Conservation (phyloP, 2,329 filamentous ascomycete genomes). For the Nectriaceae sp. region DNA sequence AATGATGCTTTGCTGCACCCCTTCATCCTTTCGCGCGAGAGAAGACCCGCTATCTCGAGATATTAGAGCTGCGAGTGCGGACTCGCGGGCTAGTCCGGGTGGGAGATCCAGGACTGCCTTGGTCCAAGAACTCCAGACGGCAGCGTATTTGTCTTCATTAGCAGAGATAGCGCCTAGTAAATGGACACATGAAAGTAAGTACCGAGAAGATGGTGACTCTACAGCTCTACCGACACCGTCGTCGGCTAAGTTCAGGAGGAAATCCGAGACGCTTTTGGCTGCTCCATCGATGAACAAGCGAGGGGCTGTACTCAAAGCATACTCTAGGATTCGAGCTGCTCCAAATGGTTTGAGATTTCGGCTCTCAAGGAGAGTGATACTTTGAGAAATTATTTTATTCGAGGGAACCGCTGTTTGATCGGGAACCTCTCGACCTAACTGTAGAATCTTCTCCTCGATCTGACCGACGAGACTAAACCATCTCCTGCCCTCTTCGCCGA, state of each 20-base stretch:
- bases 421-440: constrained; percentile 19
- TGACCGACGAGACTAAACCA: constrained; percentile 63
- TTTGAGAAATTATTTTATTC: constrained; percentile 32
- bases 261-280: constrained; percentile 39
- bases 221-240: constrained; percentile 61
- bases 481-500: constrained; percentile 66
- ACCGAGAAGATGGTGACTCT: constrained; percentile 66
- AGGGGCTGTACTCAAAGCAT: constrained; percentile 39
- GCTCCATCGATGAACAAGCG: constrained; percentile 41
- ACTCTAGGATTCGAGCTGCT: constrained; percentile 49
- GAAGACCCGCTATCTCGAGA: constrained; percentile 42
- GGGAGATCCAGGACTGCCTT: constrained; percentile 40
- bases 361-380: constrained; percentile 45
- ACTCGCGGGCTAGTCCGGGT: constrained; percentile 22
- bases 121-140: constrained; percentile 49
- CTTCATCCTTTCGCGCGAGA: constrained; percentile 39
- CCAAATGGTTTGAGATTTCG: constrained; percentile 61
- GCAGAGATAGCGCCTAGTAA: constrained; percentile 48
- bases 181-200: constrained; percentile 67
- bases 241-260: constrained; percentile 52
- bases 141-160: constrained; percentile 37
- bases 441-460: constrained; percentile 39
- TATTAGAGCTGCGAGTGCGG: constrained; percentile 47
- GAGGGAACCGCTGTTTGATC: constrained; percentile 35
- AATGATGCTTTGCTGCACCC: constrained; percentile 51